These are phyloP conservation scores for Urochloa ruziziensis DNA, from an alignment of 176 grass and related monocot species.

Conservation along the genomic window DNA sequence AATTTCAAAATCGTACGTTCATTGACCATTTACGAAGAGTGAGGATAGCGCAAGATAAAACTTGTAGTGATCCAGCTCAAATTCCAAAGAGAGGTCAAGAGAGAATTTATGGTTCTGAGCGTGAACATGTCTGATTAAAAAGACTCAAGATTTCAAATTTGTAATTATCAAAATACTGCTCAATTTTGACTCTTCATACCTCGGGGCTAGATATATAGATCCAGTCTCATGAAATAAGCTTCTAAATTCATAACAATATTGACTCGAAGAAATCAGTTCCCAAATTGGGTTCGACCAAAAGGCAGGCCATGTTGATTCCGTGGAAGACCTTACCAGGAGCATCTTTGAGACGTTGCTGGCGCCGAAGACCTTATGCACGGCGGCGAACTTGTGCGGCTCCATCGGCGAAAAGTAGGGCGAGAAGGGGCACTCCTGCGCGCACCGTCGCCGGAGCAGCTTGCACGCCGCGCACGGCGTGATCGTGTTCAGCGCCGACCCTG, in stretches of 20 bases:
- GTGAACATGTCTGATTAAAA: background rate
- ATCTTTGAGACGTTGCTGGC: conserved; percentile 99
- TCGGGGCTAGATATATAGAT: background rate
- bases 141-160: background rate
- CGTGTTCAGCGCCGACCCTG: conserved; percentile 49
- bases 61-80: background rate
- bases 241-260: background rate
- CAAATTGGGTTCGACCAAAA: background rate
- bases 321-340: conserved; percentile 51
- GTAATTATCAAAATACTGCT: background rate
- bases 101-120: conserved; percentile 3
- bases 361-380: conserved; percentile 91
- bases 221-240: background rate
- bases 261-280: background rate
- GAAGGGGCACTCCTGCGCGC: conserved; percentile 96
- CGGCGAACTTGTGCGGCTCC: conserved; percentile 89
- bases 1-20: background rate
- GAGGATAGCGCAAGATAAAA: background rate
- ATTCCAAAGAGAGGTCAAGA: background rate
- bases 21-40: background rate
- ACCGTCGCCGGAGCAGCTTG: conserved; percentile 84
- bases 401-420: conserved; percentile 91
- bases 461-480: conserved; percentile 87
- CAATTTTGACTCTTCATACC: background rate
- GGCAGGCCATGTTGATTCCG: no score